Conservation (phyloP, 1,284 basidiomycete species). For the Ganoderma leucocontextum region DNA sequence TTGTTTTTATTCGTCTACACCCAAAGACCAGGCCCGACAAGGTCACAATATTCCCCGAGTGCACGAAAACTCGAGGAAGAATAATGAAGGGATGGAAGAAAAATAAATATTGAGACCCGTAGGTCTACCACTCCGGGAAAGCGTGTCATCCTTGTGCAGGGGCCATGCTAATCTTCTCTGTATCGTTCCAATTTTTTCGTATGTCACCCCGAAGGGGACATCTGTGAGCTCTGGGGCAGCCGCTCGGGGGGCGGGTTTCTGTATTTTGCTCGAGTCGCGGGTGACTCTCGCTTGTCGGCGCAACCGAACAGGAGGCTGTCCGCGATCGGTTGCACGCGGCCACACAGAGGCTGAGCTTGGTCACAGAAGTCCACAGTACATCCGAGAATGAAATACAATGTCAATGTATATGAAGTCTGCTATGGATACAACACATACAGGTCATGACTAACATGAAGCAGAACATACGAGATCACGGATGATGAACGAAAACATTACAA, state of each 20-base stretch:
- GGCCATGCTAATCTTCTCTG: conserved; percentile 32
- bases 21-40: no score
- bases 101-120: conserved; percentile 32
- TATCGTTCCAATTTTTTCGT: conserved; percentile 6
- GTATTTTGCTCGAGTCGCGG: conserved; percentile 11
- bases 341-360: neutral
- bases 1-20: no score
- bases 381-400: neutral
- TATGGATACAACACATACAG: conserved; percentile 1
- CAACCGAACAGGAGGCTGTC: neutral
- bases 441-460: neutral
- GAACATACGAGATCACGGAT: neutral
- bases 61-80: neutral
- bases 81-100: neutral
- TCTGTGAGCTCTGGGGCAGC: neutral
- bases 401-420: neutral
- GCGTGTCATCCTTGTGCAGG: conserved; percentile 37
- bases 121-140: conserved; percentile 38
- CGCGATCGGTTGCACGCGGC: neutral
- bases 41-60: no score
- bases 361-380: neutral
- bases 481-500: neutral
- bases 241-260: neutral
- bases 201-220: conserved; percentile 5
- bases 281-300: conserved; percentile 5